Evolutionary conservation across 23 red algal genomes (phyloP), one percentile per base, ranked within the genome.

Genomic region (Chondrus crispus): DNA sequence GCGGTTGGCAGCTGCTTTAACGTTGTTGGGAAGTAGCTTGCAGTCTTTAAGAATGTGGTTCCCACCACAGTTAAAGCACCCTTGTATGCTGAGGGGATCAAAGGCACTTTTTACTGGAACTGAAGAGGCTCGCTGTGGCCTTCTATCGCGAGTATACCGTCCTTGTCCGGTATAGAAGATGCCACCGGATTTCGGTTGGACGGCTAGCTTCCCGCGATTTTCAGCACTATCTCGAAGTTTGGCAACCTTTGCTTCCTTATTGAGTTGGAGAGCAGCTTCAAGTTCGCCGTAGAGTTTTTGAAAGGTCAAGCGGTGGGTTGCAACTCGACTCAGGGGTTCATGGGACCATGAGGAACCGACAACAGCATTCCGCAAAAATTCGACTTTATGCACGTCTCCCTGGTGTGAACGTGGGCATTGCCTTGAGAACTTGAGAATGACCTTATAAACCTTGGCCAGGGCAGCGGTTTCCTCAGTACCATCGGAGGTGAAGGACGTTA

Each of bases 241-340:
- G 26, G 44, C 71, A 77, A 77, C 29, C 0, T 77, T 2, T 26
- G 71, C 71, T 20, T 77, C 71, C 44, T 85, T 85, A 51, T 85
- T 35, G 14, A 85, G 81, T 22, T 85, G 81, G 26, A 85, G 33
- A 38, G 81, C 81, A 7, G 81, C 81, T 68, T 85, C 81, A 42
- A 85, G 53, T 38, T 77, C 71, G 38, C 71, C 71, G 11, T 77
- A 2, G 28, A 77, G 26, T 37, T 35, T 2, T 77, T 77, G 1
- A 37, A 77, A 77, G 29, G 71, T 77, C 38, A 77, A 48, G 38
- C 38, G 0, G 38, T 77, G 71, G 32, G 71, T 46, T 77, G 71
- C 2, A 44, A 77, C 44, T 48, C 71, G 37, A 20, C 1, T 46
- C 10, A 77, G 71, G n/a, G 71, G 71, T 24, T 77, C 71, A 26